Base-by-base conservation (phyloP, 2,329 filamentous ascomycete species). In the Thielaviopsis euricoi region DNA sequence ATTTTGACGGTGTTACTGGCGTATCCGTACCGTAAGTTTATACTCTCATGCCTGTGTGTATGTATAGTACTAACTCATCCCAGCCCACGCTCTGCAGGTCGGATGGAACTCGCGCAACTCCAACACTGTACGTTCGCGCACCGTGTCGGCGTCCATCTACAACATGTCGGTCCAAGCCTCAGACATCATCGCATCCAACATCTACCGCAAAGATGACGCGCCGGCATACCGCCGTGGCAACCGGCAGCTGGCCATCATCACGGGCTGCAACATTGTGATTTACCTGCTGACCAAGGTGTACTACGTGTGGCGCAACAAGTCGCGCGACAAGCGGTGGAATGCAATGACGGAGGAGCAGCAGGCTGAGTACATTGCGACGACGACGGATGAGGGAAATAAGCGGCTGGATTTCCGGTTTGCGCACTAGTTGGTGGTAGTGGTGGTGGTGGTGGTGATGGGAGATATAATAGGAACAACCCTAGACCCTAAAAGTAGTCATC, bases 101-200 rank as follows among this genome's bases (percentile, higher is more conserved):
- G 79, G 76, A 0, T 76, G 79, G 67, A 78, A 74, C 0, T 78
- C 76, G 1, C 73, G 78, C 52, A 83, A 83, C 62, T 74, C 78
- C 0, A 79, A 79, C 51, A 75, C 75, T 1, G 80, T 83, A 1
- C 71, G 78, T 9, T 81, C 78, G 12, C 68, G 81, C 13, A 78
- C 80, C 0, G 76, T 83, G 1, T 76, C 77, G 0, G 75, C 76
- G 1, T 79, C 78, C 0, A 66, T 80, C 17, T 82, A 82, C 65
- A 82, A 82, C 62, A 71, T 71, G 66, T 67, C 63, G 40, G 66
- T 68, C 5, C 67, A 70, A 70, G 65, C 64, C 1, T 64, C 66
- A 17, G 58, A 43, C 19, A 69, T 72, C 15, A 68, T 69, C 22
- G 61, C 63, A 1, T 63, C 66, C 2, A 65, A 71, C 58, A 73